phyloP scores from a whole-genome alignment of 257 asterid genomes.

The Petunia axillaris region DNA sequence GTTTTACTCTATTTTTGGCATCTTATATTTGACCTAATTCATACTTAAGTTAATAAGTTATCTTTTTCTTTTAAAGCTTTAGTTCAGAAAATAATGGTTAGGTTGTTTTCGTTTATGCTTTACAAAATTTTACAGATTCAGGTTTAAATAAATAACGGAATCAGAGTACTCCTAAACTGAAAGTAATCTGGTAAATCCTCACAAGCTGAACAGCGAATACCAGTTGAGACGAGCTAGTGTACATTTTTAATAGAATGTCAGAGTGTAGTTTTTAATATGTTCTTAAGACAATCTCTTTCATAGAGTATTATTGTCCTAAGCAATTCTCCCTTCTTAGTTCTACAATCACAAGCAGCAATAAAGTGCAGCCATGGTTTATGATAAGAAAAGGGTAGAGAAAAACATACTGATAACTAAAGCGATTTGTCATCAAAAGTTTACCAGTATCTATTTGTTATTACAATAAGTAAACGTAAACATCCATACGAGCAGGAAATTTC shows the following conservation, averaged over 20 bases:
- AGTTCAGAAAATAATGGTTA: no score
- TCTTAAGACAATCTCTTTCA: neutral
- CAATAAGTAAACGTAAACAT: neutral
- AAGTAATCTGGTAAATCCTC: neutral
- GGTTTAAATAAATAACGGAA: no score
- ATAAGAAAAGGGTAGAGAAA: neutral
- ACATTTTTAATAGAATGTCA: no score
- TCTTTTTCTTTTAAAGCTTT: neutral
- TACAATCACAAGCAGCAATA: neutral
- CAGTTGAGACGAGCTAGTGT: neutral
- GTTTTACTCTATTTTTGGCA: neutral
- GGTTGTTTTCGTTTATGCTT: no score
- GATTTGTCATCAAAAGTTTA: no score
- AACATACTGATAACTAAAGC: no score
- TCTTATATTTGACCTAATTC: neutral
- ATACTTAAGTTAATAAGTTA: neutral
- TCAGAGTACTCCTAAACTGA: no score
- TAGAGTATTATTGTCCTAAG: no score
- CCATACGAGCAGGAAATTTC: neutral
- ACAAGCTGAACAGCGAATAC: neutral
- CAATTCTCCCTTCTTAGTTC: no score
- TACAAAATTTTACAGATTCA: no score
- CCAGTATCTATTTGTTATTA: no score
- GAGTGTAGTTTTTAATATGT: no score
- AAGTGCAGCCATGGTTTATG: neutral